phyloP scores from a whole-genome alignment of 2,329 filamentous ascomycete species.

The Xylaria sp. region DNA sequence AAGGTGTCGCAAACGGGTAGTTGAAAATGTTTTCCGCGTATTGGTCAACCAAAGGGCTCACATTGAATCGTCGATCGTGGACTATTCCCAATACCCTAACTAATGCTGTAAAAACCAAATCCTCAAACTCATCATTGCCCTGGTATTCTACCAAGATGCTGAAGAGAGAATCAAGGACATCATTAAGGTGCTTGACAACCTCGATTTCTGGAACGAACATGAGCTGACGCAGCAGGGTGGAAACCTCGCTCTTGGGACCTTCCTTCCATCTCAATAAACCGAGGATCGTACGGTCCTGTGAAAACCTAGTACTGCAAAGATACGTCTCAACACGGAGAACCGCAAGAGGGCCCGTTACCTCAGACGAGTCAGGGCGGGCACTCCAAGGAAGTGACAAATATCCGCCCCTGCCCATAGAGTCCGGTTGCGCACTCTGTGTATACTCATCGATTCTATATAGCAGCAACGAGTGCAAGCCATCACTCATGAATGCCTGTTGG shows the following conservation, averaged over 20 bases:
- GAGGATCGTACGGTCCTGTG: slow-evolving; percentile 86
- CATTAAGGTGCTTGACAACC: slow-evolving; percentile 88
- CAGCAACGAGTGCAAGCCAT: slow-evolving; percentile 80
- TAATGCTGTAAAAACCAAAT: slow-evolving; percentile 87
- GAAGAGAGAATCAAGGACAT: slow-evolving; percentile 91
- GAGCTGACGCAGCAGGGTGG: slow-evolving; percentile 77
- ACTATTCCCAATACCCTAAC: slow-evolving; percentile 92
- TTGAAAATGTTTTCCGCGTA: slow-evolving; percentile 90
- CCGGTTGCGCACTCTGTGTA: slow-evolving; percentile 71
- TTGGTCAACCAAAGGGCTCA: slow-evolving; percentile 87
- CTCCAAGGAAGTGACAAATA: slow-evolving; percentile 87
- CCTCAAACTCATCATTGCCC: slow-evolving; percentile 91
- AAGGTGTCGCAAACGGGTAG: slow-evolving; percentile 90
- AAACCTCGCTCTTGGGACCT: slow-evolving; percentile 71
- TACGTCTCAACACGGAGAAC: slow-evolving; percentile 81
- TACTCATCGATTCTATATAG: slow-evolving; percentile 92
- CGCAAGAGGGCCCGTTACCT: slow-evolving; percentile 80
- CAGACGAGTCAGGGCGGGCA: slow-evolving; percentile 69
- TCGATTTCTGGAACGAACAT: slow-evolving; percentile 97
- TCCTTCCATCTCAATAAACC: slow-evolving; percentile 88
- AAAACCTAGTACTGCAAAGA: slow-evolving; percentile 92
- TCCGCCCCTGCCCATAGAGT: slow-evolving; percentile 74
- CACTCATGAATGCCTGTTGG: slow-evolving; percentile 83
- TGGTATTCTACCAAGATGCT: slow-evolving; percentile 88
- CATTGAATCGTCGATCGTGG: slow-evolving; percentile 90